phyloP scores from a whole-genome alignment of 1,284 basidiomycete species.

The Marasmius oreades region DNA sequence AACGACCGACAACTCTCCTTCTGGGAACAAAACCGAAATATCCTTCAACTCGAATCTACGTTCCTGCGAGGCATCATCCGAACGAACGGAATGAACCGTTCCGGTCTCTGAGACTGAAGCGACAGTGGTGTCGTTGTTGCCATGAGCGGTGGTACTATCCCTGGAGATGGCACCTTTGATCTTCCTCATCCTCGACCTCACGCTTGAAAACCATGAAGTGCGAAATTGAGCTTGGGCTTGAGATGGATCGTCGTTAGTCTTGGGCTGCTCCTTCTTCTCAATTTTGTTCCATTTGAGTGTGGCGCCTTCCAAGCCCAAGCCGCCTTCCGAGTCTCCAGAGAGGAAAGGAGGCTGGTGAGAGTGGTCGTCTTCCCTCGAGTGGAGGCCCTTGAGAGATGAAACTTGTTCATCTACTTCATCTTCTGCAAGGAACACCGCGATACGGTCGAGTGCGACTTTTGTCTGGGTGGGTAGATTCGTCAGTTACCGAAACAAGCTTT shows the following conservation, averaged over 20 bases:
- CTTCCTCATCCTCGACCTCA: no score
- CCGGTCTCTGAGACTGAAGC: background rate
- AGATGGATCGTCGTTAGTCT: background rate
- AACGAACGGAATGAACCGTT: background rate
- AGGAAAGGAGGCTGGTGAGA: no score
- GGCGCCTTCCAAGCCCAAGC: constrained; percentile 8
- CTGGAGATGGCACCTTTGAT: no score
- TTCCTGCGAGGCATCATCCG: background rate
- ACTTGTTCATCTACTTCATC: constrained; percentile 78
- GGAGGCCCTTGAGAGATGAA: constrained; percentile 53
- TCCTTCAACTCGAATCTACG: constrained; percentile 45
- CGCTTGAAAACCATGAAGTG: no score
- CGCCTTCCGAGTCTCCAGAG: no score
- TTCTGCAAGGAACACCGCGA: constrained; percentile 78
- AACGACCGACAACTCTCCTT: constrained; percentile 60
- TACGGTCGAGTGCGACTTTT: constrained; percentile 75
- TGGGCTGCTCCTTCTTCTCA: background rate
- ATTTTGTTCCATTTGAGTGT: constrained; percentile 14
- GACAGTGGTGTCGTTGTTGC: background rate
- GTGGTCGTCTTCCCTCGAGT: no score
- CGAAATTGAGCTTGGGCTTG: no score
- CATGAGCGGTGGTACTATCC: no score
- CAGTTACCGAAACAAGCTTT: constrained; percentile 11
- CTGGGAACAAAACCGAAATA: constrained; percentile 66
- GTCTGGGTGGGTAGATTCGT: constrained; percentile 41